These are phyloP conservation scores for Kodamaea alishanica DNA, from an alignment of 1,139 yeast genomes.

Conservation along the genomic window DNA sequence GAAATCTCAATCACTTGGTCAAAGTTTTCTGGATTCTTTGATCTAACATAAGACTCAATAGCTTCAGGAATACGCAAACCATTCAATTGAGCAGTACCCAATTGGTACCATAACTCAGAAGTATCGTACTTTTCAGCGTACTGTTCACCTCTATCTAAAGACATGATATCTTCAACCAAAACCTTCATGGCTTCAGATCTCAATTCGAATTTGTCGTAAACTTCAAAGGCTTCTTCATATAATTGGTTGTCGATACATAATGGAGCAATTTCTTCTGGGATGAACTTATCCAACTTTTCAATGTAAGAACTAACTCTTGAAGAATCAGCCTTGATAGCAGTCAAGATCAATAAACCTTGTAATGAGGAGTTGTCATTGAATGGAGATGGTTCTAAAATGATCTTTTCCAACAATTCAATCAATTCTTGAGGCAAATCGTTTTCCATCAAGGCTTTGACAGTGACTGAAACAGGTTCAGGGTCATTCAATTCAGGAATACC, in stretches of 20 bases:
- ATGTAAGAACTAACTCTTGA: slow-evolving; percentile 78
- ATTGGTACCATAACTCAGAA: slow-evolving; percentile 88
- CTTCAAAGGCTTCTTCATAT: slow-evolving; percentile 91
- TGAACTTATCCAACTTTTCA: slow-evolving; percentile 87
- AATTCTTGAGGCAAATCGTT: slow-evolving; percentile 90
- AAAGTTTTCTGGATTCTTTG: slow-evolving; percentile 86
- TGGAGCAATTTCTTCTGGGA: slow-evolving; percentile 91
- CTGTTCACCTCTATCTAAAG: slow-evolving; percentile 90
- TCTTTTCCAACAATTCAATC: slow-evolving; percentile 91
- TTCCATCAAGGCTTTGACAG: slow-evolving; percentile 96
- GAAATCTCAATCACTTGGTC: slow-evolving; percentile 93
- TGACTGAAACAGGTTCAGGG: slow-evolving; percentile 93
- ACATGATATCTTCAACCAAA: slow-evolving; percentile 86
- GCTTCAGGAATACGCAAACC: slow-evolving; percentile 93
- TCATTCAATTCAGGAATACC: slow-evolving; percentile 95
- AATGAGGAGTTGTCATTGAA: slow-evolving; percentile 91
- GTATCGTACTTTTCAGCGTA: slow-evolving; percentile 88
- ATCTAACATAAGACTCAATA: slow-evolving; percentile 81
- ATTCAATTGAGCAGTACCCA: slow-evolving; percentile 94
- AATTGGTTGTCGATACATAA: slow-evolving; percentile 86
- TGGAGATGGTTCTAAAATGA: slow-evolving; percentile 94
- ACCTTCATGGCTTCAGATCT: slow-evolving; percentile 82
- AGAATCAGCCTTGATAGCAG: slow-evolving; percentile 94
- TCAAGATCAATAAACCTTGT: slow-evolving; percentile 86
- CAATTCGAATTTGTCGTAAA: slow-evolving; percentile 81